These are phyloP conservation scores for Solanum dulcamara DNA, from an alignment of 257 asterid genomes.

Conservation along the genomic window DNA sequence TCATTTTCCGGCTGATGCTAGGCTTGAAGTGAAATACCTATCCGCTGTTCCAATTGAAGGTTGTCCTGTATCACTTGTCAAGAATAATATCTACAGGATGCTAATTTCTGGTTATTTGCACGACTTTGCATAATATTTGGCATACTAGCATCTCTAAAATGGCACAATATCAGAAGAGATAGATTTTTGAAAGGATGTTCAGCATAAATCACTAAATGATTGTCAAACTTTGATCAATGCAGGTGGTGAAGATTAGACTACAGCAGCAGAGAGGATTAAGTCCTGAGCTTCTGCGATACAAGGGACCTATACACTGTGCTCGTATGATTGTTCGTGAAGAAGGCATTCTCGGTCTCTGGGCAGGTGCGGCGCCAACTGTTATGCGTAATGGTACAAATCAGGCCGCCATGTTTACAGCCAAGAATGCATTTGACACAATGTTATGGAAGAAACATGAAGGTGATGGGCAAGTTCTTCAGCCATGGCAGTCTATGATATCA, in stretches of 20 bases:
- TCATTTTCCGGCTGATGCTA: not conserved
- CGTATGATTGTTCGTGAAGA: conserved; percentile 63
- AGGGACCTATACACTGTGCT: conserved; percentile 88
- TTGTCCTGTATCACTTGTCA: not conserved
- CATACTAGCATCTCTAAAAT: not conserved
- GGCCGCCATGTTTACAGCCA: conserved; percentile 96
- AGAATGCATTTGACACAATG: conserved; percentile 69
- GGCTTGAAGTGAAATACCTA: not conserved
- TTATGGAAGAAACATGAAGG: conserved; percentile 83
- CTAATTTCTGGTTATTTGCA: not conserved
- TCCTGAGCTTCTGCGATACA: conserved; percentile 53
- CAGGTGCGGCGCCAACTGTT: conserved; percentile 91
- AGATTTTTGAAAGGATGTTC: not conserved
- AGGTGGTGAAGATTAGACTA: conserved; percentile 94
- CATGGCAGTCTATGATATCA: conserved; percentile 94
- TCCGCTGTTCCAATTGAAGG: not conserved
- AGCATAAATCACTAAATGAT: not conserved
- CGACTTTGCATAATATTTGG: not conserved
- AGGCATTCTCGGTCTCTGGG: conserved; percentile 85
- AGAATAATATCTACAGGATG: not conserved
- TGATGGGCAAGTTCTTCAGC: conserved; percentile 68
- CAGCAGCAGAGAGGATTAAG: conserved; percentile 97
- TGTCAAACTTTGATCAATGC: not conserved
- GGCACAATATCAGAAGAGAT: not conserved
- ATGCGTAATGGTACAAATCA: conserved; percentile 99